phyloP scores from a whole-genome alignment of 768 basidiomycete species.

The Pholiota conissans region DNA sequence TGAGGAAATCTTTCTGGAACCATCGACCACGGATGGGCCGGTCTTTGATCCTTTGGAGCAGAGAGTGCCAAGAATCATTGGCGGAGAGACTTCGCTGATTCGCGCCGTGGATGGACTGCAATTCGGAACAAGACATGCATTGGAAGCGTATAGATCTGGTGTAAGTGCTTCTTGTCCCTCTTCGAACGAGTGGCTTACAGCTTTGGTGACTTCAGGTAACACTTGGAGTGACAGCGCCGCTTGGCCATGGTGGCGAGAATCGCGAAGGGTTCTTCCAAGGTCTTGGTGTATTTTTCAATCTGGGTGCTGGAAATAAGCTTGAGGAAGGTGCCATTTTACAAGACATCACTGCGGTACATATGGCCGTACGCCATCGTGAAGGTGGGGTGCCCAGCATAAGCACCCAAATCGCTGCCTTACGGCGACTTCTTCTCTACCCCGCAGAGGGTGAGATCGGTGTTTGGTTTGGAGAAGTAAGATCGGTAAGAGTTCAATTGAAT shows the following conservation, averaged over 20 bases:
- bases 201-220: constrained; percentile 44
- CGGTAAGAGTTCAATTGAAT: constrained; percentile 28
- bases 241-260: constrained; percentile 20
- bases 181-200: background rate
- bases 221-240: constrained; percentile 61
- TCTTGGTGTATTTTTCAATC: constrained; percentile 64
- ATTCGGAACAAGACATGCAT: constrained; percentile 66
- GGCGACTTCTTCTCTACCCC: constrained; percentile 57
- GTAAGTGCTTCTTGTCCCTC: constrained; percentile 33
- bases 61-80: constrained; percentile 47
- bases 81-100: constrained; percentile 51
- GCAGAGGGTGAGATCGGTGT: constrained; percentile 35
- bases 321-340: constrained; percentile 64
- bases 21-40: constrained; percentile 68
- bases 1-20: constrained; percentile 65
- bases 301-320: constrained; percentile 58
- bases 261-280: constrained; percentile 55
- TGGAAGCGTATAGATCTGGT: constrained; percentile 73
- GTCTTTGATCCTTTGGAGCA: constrained; percentile 54
- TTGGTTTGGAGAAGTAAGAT: constrained; percentile 46
- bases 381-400: constrained; percentile 56
- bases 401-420: constrained; percentile 76
- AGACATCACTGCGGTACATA: constrained; percentile 64
- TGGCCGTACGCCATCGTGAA: constrained; percentile 53
- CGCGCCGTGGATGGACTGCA: constrained; percentile 75